Percentiles rank a stretch among this genome's conserved stretches.
Conservation (phyloP, 352 stramenopile species). For the Phytopythium kandeliae region DNA sequence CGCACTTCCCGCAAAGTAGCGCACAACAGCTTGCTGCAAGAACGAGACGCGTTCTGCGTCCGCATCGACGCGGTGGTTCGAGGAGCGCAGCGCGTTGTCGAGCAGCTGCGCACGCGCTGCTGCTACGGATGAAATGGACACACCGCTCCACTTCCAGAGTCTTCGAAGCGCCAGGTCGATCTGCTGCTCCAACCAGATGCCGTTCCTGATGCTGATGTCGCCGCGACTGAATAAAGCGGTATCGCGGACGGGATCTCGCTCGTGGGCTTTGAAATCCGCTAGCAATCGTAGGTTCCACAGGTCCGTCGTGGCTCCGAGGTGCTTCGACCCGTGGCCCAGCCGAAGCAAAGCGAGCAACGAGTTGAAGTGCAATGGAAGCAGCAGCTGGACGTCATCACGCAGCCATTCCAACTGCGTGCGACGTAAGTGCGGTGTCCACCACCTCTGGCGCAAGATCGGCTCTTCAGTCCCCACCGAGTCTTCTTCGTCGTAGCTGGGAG, state of each 20-base stretch:
- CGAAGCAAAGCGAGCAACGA: conserved; percentile 50
- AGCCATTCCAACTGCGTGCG: conserved; percentile 16
- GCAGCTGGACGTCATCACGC: conserved; percentile 24
- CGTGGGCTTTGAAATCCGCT: conserved; percentile 6
- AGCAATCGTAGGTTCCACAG: conserved; percentile 39
- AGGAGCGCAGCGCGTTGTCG: not conserved
- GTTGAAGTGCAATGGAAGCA: conserved; percentile 42
- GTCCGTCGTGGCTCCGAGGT: conserved; percentile 24
- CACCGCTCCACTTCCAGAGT: conserved; percentile 27
- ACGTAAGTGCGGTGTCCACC: conserved; percentile 26
- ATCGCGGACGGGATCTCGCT: not conserved
- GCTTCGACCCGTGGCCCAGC: conserved; percentile 28
- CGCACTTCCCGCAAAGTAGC: conserved; percentile 28
- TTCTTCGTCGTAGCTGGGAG: conserved; percentile 8
- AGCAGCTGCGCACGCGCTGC: conserved; percentile 31
- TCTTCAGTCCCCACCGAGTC: not conserved
- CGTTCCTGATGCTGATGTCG: not conserved
- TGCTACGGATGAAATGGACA: conserved; percentile 27
- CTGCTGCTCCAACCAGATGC: conserved; percentile 36
- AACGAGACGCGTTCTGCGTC: conserved; percentile 12
- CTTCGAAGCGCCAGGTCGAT: conserved; percentile 32
- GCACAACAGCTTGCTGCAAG: conserved; percentile 17
- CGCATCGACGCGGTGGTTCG: too few relatives aligned
- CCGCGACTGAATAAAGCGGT: not conserved
- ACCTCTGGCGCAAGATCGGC: conserved; percentile 18